Base-by-base conservation (phyloP, 257 asterid genomes). In the Solanum bulbocastanum region DNA sequence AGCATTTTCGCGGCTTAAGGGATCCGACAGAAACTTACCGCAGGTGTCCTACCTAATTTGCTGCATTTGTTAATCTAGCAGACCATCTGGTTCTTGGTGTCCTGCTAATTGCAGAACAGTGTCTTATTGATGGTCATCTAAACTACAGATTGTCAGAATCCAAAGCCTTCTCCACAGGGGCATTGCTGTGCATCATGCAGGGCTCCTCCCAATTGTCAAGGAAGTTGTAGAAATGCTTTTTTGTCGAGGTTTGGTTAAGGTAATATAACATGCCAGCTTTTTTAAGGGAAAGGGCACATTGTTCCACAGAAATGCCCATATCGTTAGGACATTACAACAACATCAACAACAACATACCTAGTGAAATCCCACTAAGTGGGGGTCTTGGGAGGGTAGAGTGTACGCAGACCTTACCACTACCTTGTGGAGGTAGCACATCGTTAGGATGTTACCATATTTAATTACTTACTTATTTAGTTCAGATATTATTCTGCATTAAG, bases 161-260 rank as follows among this genome's bases (percentile, higher is more conserved):
- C 98, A 95, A 94, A 91, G 93, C 88, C 99, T 97, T 91, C 98
- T 97, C 44, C 94, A 89, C 90, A 92, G 98, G 88, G 99, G 99
- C 83, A 95, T 97, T 88, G 99, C 98, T 33, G 98, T 97, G 76
- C 99, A 97, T 91, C 99, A 97, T 93, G 98, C 99, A 40, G 99
- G 99, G 83, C 88, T 97, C 86, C 99, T 97, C 90, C 99, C 99
- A 83, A 97, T 97, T 88, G 98, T 97, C 66, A 97, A 96, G 93
- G 99, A 97, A 96, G 99, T 97, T 75, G 98, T 97, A 79, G 99
- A 97, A 93, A 97, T 97, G 99, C 99, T 97, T 90, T 97, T 97
- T 89, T 97, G 99, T 88, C 99, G 99, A 88, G 99, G 99, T 85
- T 95, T 97, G 73, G 87, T 97, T 88, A 97, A 97, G 99, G 99